Evolutionary conservation across 2,329 filamentous ascomycete species (phyloP).

Genomic region (Fusarium pilosicola): DNA sequence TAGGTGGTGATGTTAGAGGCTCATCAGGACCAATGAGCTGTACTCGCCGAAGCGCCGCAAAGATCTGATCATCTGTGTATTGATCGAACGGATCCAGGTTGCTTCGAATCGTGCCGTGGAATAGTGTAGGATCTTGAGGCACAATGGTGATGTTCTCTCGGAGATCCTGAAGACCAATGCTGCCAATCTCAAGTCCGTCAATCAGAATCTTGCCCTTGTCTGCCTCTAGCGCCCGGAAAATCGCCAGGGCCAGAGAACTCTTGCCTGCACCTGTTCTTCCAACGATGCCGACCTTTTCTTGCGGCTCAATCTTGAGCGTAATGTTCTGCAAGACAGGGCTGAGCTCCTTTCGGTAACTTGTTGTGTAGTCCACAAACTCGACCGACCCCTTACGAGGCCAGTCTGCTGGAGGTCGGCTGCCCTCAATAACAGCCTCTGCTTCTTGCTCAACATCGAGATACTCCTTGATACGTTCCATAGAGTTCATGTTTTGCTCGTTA

Average conservation of each 20-base stretch:
- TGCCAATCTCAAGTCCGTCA: conserved; percentile 88
- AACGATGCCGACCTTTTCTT: conserved; percentile 95
- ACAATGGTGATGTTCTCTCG: conserved; percentile 97
- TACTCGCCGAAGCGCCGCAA: conserved; percentile 84
- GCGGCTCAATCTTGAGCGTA: conserved; percentile 84
- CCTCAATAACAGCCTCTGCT: conserved; percentile 78
- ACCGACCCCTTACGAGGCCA: conserved; percentile 91
- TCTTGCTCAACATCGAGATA: conserved; percentile 97
- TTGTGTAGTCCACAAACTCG: conserved; percentile 89
- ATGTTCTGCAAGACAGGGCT: conserved; percentile 87
- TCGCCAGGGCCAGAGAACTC: conserved; percentile 89
- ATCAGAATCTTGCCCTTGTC: conserved; percentile 90
- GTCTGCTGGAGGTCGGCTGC: conserved; percentile 78
- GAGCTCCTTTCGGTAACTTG: conserved; percentile 86
- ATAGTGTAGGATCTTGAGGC: conserved; percentile 94
- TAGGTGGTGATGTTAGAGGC: conserved; percentile 46
- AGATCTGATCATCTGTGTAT: conserved; percentile 92
- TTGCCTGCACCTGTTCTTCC: conserved; percentile 96
- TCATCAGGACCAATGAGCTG: conserved; percentile 80
- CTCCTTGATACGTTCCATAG: conserved; percentile 96
- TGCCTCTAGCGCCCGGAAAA: conserved; percentile 94
- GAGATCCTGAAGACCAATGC: conserved; percentile 91
- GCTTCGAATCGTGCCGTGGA: conserved; percentile 88
- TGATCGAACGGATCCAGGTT: conserved; percentile 93
- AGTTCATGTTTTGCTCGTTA: conserved; percentile 99